Base-by-base conservation (phyloP, 2,329 filamentous ascomycete genomes). In the Penicillium psychrosexuale region DNA sequence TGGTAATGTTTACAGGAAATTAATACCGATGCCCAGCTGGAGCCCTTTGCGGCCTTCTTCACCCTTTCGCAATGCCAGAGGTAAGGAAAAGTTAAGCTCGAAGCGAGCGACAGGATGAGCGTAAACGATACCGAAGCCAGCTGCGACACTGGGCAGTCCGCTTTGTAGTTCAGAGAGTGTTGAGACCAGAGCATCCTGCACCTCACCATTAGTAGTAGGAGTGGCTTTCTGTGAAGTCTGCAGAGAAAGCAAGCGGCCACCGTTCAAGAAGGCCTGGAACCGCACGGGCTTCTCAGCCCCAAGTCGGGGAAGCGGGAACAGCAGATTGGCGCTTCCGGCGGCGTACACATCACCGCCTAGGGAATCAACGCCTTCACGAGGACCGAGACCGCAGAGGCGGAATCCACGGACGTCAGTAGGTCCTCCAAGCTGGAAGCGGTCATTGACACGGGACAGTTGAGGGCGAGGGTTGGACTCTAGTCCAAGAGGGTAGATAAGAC, bases 351-450 rank as follows among this genome's bases (percentile, higher is more conserved):
- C 94, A 24, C 94, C 94, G 12, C 94, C 94, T 0, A 96, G 85
- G 0, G 92, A 86, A 74, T 99, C 93, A 17, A 79, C 73, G 1
- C 91, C 90, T 67, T 97, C 93, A 60, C 89, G 88, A 4, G 94
- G 92, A 8, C 94, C 94, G 6, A 99, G 81, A 1, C 94, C 94
- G 19, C 88, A 89, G 22, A 96, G 83, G 56, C 91, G 87, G 80
- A 99, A 99, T 2, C 94, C 94, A 52, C 94, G 89, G 13, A 99
- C 90, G 69, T 96, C 93, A 3, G 91, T 96, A 3, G 94, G 93
- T 0, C 94, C 94, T 40, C 94, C 94, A 31, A 99, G 88, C 67
- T 91, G 86, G 78, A 99, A 99, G 42, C 94, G 90, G 72, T 99
- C 94, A 70, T 95, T 97, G 67, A 97, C 83, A 30, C 90, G 85